Percentiles rank a stretch among this genome's conserved stretches.
Conservation (phyloP, 176 grass and related monocot species). For the Juncus inflexus region DNA sequence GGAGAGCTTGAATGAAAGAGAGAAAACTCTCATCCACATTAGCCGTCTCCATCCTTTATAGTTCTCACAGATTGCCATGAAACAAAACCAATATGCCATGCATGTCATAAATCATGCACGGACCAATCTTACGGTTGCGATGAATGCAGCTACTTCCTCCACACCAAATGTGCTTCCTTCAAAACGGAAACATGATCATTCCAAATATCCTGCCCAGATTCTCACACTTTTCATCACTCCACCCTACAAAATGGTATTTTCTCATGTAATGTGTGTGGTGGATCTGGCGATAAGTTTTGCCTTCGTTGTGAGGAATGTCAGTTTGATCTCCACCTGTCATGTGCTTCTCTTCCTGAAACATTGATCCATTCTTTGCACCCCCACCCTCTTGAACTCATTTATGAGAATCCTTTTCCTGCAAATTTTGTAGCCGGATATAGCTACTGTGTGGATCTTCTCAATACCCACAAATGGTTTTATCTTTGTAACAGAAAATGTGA, state of each 20-base stretch:
- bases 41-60: conserved; percentile 12
- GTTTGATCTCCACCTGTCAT: conserved; percentile 15
- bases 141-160: conserved; percentile 14
- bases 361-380: neutral
- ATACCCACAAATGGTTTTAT: conserved; percentile 10
- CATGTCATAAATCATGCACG: neutral
- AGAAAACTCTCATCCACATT: conserved; percentile 20
- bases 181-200: neutral
- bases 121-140: neutral
- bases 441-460: neutral
- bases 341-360: neutral
- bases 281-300: neutral
- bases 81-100: conserved; percentile 1
- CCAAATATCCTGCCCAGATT: neutral
- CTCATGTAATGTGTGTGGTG: neutral
- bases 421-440: neutral
- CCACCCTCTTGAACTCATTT: neutral
- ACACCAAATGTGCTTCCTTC: conserved; percentile 1
- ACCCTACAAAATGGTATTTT: neutral
- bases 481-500: neutral
- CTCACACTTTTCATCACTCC: conserved; percentile 1
- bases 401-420: neutral
- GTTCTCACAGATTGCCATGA: neutral
- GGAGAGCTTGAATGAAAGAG: conserved; percentile 11
- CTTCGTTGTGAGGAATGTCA: conserved; percentile 9